Evolutionary conservation across 2,329 filamentous ascomycete genomes (phyloP).

Genomic region (Aspergillus hortae): DNA sequence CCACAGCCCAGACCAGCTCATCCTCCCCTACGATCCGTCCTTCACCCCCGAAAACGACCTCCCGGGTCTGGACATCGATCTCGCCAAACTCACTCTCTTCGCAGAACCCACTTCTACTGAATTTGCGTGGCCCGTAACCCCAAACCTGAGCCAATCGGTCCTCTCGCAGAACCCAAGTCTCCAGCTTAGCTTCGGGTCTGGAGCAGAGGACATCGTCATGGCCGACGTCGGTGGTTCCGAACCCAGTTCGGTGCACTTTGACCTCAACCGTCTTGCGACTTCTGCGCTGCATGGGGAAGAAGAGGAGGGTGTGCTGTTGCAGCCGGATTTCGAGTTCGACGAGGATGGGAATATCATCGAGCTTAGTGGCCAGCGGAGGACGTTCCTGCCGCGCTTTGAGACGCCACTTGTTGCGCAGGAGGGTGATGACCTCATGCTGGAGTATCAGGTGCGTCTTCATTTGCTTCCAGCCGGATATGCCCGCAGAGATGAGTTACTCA

Average conservation of each 20-base stretch:
- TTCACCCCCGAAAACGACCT: constrained; percentile 68
- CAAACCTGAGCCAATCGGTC: constrained; percentile 26
- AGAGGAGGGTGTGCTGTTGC: constrained; percentile 46
- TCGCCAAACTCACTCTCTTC: constrained; percentile 41
- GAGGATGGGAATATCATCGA: constrained; percentile 59
- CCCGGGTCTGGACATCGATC: constrained; percentile 56
- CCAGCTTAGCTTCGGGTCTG: constrained; percentile 48
- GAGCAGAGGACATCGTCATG: constrained; percentile 31
- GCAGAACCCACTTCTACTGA: constrained; percentile 15
- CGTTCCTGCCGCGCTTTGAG: constrained; percentile 4
- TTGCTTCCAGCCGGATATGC: too few species aligned
- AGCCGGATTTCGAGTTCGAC: constrained; percentile 60
- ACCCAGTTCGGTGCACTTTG: constrained; percentile 30
- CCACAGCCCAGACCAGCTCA: constrained; percentile 61
- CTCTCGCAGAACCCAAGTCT: constrained; percentile 25
- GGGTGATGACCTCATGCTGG: too few species aligned
- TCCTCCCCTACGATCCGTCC: constrained; percentile 75
- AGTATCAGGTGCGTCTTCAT: too few species aligned
- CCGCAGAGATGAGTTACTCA: too few species aligned
- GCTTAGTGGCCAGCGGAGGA: constrained; percentile 20
- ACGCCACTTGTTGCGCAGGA: too few species aligned
- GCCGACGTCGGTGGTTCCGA: constrained; percentile 37
- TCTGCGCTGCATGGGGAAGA: constrained; percentile 40
- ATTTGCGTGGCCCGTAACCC: constrained; percentile 32
- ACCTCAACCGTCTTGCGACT: constrained; percentile 22